Percentiles rank a stretch among this genome's conserved stretches.
These are phyloP conservation scores for Ceratocystis eucalypticola DNA, from an alignment of 2,329 filamentous ascomycete species.

Conservation along the genomic window DNA sequence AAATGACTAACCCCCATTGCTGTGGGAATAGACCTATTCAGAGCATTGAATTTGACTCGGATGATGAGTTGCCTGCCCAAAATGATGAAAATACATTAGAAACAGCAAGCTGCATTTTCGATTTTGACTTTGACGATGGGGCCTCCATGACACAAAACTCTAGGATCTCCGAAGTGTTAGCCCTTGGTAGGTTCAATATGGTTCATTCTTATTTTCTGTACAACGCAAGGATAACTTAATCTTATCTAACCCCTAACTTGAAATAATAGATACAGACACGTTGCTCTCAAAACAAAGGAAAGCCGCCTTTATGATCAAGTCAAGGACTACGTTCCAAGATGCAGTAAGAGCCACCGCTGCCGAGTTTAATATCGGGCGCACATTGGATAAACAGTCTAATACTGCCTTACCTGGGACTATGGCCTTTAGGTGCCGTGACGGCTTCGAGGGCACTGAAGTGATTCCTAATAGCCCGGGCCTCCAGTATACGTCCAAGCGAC, in stretches of 20 bases:
- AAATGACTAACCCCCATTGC: neutral
- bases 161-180: too few species aligned
- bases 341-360: slow-evolving; percentile 1
- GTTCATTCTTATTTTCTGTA: neutral
- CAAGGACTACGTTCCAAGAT: neutral
- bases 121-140: slow-evolving; percentile 14
- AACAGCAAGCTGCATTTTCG: neutral
- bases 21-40: neutral
- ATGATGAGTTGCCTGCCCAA: neutral
- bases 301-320: neutral
- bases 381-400: neutral
- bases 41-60: slow-evolving; percentile 9
- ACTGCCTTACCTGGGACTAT: neutral
- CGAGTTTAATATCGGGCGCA: neutral
- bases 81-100: neutral
- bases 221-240: neutral
- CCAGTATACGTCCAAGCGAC: slow-evolving; percentile 14
- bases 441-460: slow-evolving; percentile 17
- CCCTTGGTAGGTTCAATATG: neutral
- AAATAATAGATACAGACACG: neutral
- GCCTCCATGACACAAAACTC: neutral
- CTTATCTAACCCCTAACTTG: neutral
- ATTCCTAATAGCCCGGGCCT: slow-evolving; percentile 16
- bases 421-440: slow-evolving; percentile 13
- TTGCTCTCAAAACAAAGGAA: neutral